Percentiles rank a stretch among this genome's conserved stretches.
phyloP scores from a whole-genome alignment of 192 early-diverging fungal species.

The Coemansia sp. region DNA sequence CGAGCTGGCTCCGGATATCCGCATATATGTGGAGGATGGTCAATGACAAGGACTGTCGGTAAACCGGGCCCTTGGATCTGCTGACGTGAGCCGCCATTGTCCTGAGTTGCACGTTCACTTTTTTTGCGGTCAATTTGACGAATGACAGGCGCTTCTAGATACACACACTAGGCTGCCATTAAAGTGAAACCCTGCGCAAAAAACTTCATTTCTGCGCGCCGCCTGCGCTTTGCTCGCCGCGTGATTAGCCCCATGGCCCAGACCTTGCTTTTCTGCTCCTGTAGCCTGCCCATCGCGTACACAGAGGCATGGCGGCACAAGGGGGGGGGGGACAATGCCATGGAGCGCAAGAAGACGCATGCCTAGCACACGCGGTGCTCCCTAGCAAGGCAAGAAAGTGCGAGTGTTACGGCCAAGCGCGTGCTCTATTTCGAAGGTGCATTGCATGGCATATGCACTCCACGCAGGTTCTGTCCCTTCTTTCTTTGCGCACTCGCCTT shows the following conservation, averaged over 20 bases:
- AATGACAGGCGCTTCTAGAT: not conserved
- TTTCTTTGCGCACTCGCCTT: not conserved
- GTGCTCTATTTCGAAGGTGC: slow-evolving; percentile 14
- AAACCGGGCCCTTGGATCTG: not conserved
- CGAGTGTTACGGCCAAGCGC: slow-evolving; percentile 11
- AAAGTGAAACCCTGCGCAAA: slow-evolving; percentile 1
- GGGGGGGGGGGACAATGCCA: not conserved
- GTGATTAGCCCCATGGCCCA: slow-evolving; percentile 2
- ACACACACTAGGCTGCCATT: not conserved
- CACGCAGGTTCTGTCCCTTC: slow-evolving; percentile 6
- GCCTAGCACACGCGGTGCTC: not conserved
- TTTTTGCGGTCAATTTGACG: not conserved
- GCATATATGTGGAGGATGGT: too few species aligned
- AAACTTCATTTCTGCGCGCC: slow-evolving; percentile 5
- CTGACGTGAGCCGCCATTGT: not conserved
- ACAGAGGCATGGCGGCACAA: not conserved
- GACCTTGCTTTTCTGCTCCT: not conserved
- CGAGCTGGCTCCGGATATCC: not conserved
- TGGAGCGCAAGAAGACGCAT: not conserved
- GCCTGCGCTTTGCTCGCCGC: slow-evolving; percentile 5
- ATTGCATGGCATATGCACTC: slow-evolving; percentile 26
- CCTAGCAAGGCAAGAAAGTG: not conserved
- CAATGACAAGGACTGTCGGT: not conserved
- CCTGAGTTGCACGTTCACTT: not conserved
- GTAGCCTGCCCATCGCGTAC: not conserved